Evolutionary conservation across 2,329 filamentous ascomycete species (phyloP).

Genomic region (Emergomyces africanus): DNA sequence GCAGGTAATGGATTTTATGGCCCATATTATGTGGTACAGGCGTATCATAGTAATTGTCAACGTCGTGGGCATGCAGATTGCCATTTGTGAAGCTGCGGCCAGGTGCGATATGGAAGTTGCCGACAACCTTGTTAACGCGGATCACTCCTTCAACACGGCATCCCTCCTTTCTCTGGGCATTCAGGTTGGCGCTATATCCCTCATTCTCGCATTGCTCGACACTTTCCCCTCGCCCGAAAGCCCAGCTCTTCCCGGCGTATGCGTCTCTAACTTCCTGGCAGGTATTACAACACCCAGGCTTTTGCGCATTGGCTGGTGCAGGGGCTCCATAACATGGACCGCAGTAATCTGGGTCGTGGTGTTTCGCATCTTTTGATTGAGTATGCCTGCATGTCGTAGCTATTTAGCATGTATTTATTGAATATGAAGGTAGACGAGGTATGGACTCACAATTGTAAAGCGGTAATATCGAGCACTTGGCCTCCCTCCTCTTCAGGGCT

Average conservation of each 20-base stretch:
- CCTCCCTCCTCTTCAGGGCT: conserved; percentile 61
- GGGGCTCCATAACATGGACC: conserved; percentile 83
- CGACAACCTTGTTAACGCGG: conserved; percentile 95
- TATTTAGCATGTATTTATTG: not conserved
- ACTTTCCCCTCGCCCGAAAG: conserved; percentile 79
- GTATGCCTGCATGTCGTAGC: conserved; percentile 42
- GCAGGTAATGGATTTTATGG: conserved; percentile 75
- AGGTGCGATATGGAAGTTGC: conserved; percentile 96
- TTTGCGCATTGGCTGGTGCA: conserved; percentile 55
- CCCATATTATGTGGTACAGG: conserved; percentile 71
- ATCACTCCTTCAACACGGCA: conserved; percentile 87
- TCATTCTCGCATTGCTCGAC: conserved; percentile 94
- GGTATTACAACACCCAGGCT: conserved; percentile 89
- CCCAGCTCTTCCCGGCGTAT: conserved; percentile 81
- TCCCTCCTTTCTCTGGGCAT: conserved; percentile 78
- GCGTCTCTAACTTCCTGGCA: conserved; percentile 95
- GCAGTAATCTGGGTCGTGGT: conserved; percentile 87
- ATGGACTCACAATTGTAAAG: conserved; percentile 50
- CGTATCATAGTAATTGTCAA: conserved; percentile 84
- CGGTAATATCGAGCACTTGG: conserved; percentile 56
- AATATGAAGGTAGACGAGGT: not conserved
- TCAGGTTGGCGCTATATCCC: conserved; percentile 80
- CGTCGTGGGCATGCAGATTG: conserved; percentile 94
- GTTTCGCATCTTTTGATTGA: conserved; percentile 54
- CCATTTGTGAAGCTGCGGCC: conserved; percentile 92